Evolutionary conservation across 768 basidiomycete species (phyloP).

Genomic region (Cyclocybe cylindracea): DNA sequence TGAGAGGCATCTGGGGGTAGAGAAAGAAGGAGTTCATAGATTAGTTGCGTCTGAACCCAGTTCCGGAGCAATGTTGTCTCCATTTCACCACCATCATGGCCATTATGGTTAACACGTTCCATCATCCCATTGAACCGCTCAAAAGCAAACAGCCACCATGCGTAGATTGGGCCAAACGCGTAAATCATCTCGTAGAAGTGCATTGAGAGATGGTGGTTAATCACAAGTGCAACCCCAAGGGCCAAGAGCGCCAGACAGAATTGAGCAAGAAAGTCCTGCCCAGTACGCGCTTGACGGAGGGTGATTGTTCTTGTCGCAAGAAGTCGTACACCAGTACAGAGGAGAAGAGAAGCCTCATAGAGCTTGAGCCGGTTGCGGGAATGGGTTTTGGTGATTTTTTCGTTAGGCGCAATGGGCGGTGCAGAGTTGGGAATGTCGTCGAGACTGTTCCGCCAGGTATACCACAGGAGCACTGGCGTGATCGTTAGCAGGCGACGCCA

Average conservation of each 20-base stretch:
- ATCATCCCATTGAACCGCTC: constrained; percentile 35
- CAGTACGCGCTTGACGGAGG: constrained; percentile 19
- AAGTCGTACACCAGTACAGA: constrained; percentile 19
- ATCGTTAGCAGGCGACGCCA: constrained; percentile 26
- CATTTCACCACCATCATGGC: constrained; percentile 27
- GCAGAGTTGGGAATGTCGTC: constrained; percentile 2
- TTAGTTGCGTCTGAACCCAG: constrained; percentile 27
- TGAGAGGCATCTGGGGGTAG: constrained; percentile 14
- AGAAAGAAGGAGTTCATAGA: constrained; percentile 21
- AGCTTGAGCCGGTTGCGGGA: constrained; percentile 10
- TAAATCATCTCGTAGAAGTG: constrained; percentile 23
- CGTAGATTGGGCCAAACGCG: constrained; percentile 30
- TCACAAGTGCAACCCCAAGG: constrained; percentile 15
- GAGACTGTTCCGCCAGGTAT: constrained; percentile 19
- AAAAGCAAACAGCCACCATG: constrained; percentile 36
- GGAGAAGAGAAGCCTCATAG: constrained; percentile 13
- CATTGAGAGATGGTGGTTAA: constrained; percentile 30
- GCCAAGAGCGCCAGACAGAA: constrained; percentile 13
- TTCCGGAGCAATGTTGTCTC: constrained; percentile 28
- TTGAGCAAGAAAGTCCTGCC: constrained; percentile 21
- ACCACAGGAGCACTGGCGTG: constrained; percentile 27
- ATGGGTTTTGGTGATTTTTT: constrained; percentile 5
- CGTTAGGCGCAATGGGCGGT: no score
- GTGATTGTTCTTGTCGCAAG: constrained; percentile 19
- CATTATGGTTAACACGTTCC: constrained; percentile 30